Percentiles rank a stretch among this genome's conserved stretches.
phyloP scores from a whole-genome alignment of 768 basidiomycete genomes.

The Serendipita vermifera region DNA sequence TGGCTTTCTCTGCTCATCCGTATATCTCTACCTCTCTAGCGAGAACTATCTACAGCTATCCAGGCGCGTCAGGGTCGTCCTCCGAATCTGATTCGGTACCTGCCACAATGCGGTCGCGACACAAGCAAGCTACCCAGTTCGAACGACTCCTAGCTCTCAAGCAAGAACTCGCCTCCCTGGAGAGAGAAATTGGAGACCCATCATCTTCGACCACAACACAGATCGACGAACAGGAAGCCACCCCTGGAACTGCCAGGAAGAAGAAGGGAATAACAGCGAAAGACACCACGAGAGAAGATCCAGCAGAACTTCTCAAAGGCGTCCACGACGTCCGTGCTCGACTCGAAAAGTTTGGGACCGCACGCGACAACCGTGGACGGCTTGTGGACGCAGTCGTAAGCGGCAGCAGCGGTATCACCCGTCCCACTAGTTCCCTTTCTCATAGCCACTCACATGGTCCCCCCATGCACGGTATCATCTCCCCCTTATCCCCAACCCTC shows the following conservation, averaged over 20 bases:
- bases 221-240: slow-evolving; percentile 32
- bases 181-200: slow-evolving; percentile 69
- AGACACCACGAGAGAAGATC: slow-evolving; percentile 32
- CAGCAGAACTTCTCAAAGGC: slow-evolving; percentile 62
- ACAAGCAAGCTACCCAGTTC: slow-evolving; percentile 20
- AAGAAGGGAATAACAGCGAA: no score
- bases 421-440: slow-evolving; percentile 11
- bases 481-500: not conserved
- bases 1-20: not conserved
- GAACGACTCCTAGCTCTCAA: slow-evolving; percentile 54
- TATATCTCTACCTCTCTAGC: slow-evolving; percentile 23
- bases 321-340: slow-evolving; percentile 61
- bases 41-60: slow-evolving; percentile 50
- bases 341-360: slow-evolving; percentile 51
- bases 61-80: slow-evolving; percentile 29
- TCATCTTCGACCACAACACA: slow-evolving; percentile 54
- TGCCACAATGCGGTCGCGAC: slow-evolving; percentile 27
- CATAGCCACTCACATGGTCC: not conserved
- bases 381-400: slow-evolving; percentile 46
- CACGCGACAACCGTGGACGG: slow-evolving; percentile 50
- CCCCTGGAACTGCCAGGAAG: slow-evolving; percentile 9
- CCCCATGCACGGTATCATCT: not conserved
- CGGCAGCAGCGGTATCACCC: slow-evolving; percentile 14
- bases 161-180: slow-evolving; percentile 65
- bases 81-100: slow-evolving; percentile 24